A percentile compares a stretch with the other conserved stretches of the same genome.
phyloP scores from a whole-genome alignment of 495 filamentous ascomycete species.

The Penicillium salamii region DNA sequence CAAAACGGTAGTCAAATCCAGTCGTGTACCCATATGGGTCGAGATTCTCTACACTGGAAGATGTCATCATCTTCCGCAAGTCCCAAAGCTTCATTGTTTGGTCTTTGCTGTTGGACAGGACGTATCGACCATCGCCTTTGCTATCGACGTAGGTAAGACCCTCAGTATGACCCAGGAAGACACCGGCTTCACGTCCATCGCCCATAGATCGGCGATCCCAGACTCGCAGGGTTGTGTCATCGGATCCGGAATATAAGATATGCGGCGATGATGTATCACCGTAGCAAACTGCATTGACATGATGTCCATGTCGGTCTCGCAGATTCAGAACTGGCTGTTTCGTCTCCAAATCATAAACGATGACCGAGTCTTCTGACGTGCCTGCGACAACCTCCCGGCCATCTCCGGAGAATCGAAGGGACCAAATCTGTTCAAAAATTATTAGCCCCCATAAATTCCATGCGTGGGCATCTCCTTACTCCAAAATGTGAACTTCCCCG shows the following conservation, averaged over 20 bases:
- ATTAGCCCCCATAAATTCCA: slow-evolving; percentile 4
- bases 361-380: slow-evolving; percentile 71
- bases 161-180: slow-evolving; percentile 92
- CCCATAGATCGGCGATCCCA: slow-evolving; percentile 94
- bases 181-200: slow-evolving; percentile 81
- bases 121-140: slow-evolving; percentile 93
- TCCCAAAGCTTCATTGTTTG: slow-evolving; percentile 99
- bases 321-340: slow-evolving; percentile 70
- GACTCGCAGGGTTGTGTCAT: slow-evolving; percentile 70
- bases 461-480: slow-evolving; percentile 26
- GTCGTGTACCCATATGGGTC: slow-evolving; percentile 56
- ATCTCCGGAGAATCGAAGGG: slow-evolving; percentile 88
- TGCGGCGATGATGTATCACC: slow-evolving; percentile 87
- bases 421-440: slow-evolving; percentile 69
- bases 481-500: slow-evolving; percentile 48
- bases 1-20: slow-evolving; percentile 84
- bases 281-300: slow-evolving; percentile 97
- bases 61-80: slow-evolving; percentile 76
- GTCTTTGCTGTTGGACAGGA: slow-evolving; percentile 92
- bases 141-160: slow-evolving; percentile 94
- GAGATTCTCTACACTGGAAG: slow-evolving; percentile 56
- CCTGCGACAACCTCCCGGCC: slow-evolving; percentile 89
- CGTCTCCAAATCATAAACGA: slow-evolving; percentile 92
- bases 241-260: slow-evolving; percentile 93
- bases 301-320: slow-evolving; percentile 67